phyloP scores from a whole-genome alignment of 2,329 filamentous ascomycete genomes.

The Aspergillus sp. region DNA sequence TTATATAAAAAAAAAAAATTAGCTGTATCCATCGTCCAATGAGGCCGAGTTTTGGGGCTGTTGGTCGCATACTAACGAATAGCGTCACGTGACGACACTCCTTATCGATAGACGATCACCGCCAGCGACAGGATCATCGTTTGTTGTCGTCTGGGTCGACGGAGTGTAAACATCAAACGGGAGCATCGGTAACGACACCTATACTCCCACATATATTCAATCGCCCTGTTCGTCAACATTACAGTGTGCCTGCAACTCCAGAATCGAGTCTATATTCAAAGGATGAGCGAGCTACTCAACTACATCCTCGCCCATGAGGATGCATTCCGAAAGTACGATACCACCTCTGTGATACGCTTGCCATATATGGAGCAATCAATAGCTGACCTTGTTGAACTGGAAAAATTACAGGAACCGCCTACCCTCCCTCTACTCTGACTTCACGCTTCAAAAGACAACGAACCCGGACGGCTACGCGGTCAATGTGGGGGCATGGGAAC shows the following conservation, averaged over 20 bases:
- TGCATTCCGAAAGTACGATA: slow-evolving; percentile 51
- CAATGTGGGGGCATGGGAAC: slow-evolving; percentile 73
- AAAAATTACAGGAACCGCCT: slow-evolving; percentile 57
- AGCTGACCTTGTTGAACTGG: slow-evolving; percentile 1
- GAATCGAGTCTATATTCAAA: background rate
- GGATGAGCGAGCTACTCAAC: slow-evolving; percentile 56
- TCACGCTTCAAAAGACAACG: slow-evolving; percentile 62
- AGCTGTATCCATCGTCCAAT: background rate
- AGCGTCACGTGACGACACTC: background rate
- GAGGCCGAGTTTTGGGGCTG: background rate
- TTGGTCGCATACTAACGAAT: background rate
- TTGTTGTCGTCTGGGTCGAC: slow-evolving; percentile 1
- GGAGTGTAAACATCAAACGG: background rate
- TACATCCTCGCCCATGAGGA: slow-evolving; percentile 57
- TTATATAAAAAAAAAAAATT: too few relatives aligned
- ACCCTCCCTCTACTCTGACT: slow-evolving; percentile 83
- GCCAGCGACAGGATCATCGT: background rate
- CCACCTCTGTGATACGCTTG: background rate
- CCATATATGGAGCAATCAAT: background rate
- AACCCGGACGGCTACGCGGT: slow-evolving; percentile 82
- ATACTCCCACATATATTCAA: background rate
- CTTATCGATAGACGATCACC: slow-evolving; percentile 2
- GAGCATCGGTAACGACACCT: background rate
- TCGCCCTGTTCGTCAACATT: background rate
- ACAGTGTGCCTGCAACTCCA: background rate